These are phyloP conservation scores for Lojkania enalia DNA, from an alignment of 2,329 filamentous ascomycete species.

Conservation along the genomic window DNA sequence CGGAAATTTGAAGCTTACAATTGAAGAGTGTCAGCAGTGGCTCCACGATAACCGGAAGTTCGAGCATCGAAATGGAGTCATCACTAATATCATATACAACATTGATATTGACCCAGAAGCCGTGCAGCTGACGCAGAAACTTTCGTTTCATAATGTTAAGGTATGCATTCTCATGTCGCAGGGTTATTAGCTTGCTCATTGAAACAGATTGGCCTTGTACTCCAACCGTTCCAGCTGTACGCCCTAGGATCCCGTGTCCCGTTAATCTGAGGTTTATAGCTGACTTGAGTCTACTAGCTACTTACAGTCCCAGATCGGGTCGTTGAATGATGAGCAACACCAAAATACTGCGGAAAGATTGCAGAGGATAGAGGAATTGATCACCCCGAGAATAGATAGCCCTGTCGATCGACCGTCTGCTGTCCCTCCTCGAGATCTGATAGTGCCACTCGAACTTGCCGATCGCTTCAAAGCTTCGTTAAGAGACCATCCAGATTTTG, in stretches of 20 bases:
- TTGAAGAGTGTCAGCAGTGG: conserved; percentile 16
- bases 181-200: not conserved
- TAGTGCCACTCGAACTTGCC: conserved; percentile 10
- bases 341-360: conserved; percentile 15
- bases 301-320: conserved; percentile 14
- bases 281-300: conserved; percentile 5
- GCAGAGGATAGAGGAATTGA: conserved; percentile 14
- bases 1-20: conserved; percentile 17
- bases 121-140: conserved; percentile 9
- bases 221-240: conserved; percentile 12
- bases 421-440: conserved; percentile 4
- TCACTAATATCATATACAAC: conserved; percentile 20
- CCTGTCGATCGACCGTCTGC: not conserved
- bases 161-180: conserved; percentile 5
- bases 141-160: conserved; percentile 19
- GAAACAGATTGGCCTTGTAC: conserved; percentile 6
- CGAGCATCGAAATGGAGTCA: conserved; percentile 13
- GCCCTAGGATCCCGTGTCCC: too few species aligned
- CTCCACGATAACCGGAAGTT: conserved; percentile 17
- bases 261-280: too few species aligned
- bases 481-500: not conserved
- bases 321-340: conserved; percentile 14
- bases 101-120: conserved; percentile 17
- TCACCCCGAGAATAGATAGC: conserved; percentile 7
- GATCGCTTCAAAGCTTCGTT: not conserved